Base-by-base conservation (phyloP, 2,329 filamentous ascomycete species). In the Reticulascus tulasneorum region DNA sequence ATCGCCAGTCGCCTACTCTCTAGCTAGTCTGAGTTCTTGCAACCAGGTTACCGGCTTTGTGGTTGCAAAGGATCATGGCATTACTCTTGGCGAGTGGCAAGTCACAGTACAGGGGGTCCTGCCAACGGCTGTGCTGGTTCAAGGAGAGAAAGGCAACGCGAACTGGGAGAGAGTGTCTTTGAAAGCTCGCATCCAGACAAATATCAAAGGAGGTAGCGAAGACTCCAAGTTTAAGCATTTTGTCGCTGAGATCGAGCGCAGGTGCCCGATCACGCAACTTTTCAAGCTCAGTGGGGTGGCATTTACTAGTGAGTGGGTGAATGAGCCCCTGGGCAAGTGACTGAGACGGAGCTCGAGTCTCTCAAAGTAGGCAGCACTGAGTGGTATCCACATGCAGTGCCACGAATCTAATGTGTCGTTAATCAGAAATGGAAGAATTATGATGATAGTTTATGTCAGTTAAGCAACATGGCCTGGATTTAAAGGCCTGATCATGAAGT, bases 241-340 rank as follows among this genome's bases (percentile, higher is more conserved):
- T 32, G 47, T 45, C 4, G 16, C 32, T 3, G 52, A 56, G 47
- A 44, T 50, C 3, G 53, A 56, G 37, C 40, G 53, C 10, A 26
- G 53, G 22, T 56, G 53, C 35, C 52, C 52, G 8, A 54, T 56
- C 35, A 53, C 50, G 21, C 46, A 50, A 46, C 35, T 55, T 13
- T 55, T 54, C 29, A 46, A 45, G 42, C 26, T 41, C 27, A 56
- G 53, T 26, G 53, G 52, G 19, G 46, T 54, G 22, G 31, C 20
- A 27, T 51, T 33, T 33, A 42, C 33, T 17, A 56, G 50, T 22
- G 37, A 47, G 25, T 55, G 53, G 52, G 47, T 47, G 22, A 56
- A 56, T 33, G 44, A 46, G 35, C 23, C 39, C 13, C 21, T 42
- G 13, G n/a, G n/a, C 29, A 31, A 22, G 21, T 21, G 15, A 33